Evolutionary conservation across 257 asterid species (phyloP).

Genomic region (Echium plantagineum): DNA sequence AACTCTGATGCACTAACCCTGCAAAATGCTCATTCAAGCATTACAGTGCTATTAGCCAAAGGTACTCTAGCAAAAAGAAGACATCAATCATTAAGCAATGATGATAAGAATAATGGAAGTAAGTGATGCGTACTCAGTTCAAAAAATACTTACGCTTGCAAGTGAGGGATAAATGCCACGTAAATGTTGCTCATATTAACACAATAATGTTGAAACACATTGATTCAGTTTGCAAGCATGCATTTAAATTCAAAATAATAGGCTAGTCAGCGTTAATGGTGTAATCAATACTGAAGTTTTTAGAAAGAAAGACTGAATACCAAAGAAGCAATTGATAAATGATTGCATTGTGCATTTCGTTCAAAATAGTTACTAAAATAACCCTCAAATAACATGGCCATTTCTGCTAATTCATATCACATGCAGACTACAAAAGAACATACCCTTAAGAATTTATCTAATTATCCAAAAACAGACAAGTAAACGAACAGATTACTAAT

Average conservation of each 20-base stretch:
- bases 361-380: neutral
- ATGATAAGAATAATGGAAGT: too few relatives aligned
- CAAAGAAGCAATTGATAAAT: neutral
- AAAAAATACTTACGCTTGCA: neutral
- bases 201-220: neutral
- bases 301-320: neutral
- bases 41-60: neutral
- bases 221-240: neutral
- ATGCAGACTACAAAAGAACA: too few relatives aligned
- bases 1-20: slow-evolving; percentile 84
- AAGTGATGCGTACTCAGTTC: too few relatives aligned
- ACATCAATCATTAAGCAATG: too few relatives aligned
- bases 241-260: too few relatives aligned
- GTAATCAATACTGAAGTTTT: too few relatives aligned
- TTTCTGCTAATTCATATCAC: too few relatives aligned
- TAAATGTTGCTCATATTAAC: neutral
- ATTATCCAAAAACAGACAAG: too few relatives aligned
- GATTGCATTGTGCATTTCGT: neutral
- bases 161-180: neutral
- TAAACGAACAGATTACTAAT: too few relatives aligned
- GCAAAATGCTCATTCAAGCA: slow-evolving; percentile 13
- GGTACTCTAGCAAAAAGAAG: neutral
- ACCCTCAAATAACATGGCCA: too few relatives aligned
- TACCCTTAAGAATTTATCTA: too few relatives aligned
- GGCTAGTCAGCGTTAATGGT: neutral